A percentile compares a stretch with the other conserved stretches of the same genome.
Evolutionary conservation across 768 basidiomycete species (phyloP).

Genomic region (Leucosporidium creatinivorum): DNA sequence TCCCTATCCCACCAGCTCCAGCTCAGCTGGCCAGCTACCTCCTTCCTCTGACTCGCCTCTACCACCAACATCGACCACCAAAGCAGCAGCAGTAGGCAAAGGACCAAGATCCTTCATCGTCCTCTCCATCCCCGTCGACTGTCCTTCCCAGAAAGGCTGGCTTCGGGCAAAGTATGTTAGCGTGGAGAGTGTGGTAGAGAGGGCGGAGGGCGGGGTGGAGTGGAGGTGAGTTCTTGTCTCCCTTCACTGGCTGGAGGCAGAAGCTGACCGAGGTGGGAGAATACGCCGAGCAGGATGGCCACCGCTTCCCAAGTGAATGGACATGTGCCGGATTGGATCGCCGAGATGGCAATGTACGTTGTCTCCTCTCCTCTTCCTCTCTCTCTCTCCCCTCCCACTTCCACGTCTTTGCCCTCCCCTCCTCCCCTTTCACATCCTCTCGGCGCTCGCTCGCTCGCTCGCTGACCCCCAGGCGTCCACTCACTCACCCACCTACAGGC

Average conservation of each 20-base stretch:
- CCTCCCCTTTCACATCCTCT: too few relatives aligned
- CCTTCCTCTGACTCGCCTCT: constrained; percentile 5
- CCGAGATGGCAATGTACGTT: constrained; percentile 36
- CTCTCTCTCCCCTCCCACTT: too few relatives aligned
- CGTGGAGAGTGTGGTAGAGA: constrained; percentile 38
- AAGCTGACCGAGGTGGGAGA: too few relatives aligned
- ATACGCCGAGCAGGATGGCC: too few relatives aligned
- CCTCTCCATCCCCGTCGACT: constrained; percentile 40
- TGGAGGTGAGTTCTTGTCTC: constrained; percentile 39
- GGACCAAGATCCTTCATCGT: constrained; percentile 14
- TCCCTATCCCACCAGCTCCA: neutral
- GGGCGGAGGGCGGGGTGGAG: constrained; percentile 31
- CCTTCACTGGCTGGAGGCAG: too few relatives aligned
- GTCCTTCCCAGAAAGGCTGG: constrained; percentile 35
- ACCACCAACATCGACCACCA: too few relatives aligned
- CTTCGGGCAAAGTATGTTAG: constrained; percentile 40
- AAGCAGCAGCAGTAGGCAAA: too few relatives aligned
- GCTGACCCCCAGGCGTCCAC: too few relatives aligned
- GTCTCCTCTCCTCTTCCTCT: neutral
- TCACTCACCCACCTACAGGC: too few relatives aligned
- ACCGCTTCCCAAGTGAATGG: constrained; percentile 20
- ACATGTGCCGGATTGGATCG: constrained; percentile 40
- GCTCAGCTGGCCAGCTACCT: too few relatives aligned
- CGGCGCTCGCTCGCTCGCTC: too few relatives aligned
- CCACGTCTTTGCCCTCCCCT: too few relatives aligned